A percentile compares a stretch with the other conserved stretches of the same genome.
Evolutionary conservation across 139 green algal genomes (phyloP).

Genomic region (Picochlorum sp.): DNA sequence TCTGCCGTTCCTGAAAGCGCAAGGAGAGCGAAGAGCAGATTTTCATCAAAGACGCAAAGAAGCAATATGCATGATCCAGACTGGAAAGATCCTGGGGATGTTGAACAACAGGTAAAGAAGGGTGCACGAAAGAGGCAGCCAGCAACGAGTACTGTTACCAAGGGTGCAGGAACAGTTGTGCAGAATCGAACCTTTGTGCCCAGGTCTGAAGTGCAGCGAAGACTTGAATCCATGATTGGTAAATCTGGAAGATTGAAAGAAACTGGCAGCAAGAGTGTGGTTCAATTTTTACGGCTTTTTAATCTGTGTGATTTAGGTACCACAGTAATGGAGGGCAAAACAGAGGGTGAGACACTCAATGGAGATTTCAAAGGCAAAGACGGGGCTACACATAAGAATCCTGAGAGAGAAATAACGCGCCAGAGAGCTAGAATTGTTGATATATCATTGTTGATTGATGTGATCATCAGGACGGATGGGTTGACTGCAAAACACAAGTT

Average conservation of each 20-base stretch:
- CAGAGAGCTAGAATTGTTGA: constrained; percentile 77
- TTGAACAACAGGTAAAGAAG: not conserved
- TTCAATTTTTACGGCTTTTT: constrained; percentile 69
- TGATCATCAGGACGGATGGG: constrained; percentile 59
- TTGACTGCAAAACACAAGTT: constrained; percentile 41
- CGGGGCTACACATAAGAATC: constrained; percentile 26
- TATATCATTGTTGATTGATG: constrained; percentile 76
- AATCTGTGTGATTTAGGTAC: constrained; percentile 81
- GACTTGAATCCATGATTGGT: constrained; percentile 57
- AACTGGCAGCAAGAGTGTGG: constrained; percentile 3
- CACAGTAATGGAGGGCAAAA: constrained; percentile 10
- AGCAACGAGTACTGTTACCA: too few species aligned
- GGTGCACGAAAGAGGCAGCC: not conserved
- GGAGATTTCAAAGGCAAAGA: constrained; percentile 7
- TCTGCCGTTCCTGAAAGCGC: not conserved
- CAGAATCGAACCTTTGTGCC: not conserved
- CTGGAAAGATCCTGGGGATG: not conserved
- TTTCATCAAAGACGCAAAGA: not conserved
- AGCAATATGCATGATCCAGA: not conserved
- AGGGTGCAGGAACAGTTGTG: not conserved
- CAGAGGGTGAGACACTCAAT: not conserved
- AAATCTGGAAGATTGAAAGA: constrained; percentile 37
- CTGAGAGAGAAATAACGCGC: constrained; percentile 29
- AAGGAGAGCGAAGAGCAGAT: not conserved
- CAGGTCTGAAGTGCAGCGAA: constrained; percentile 71